Base-by-base conservation (phyloP, 345 rosid genomes). In the Sisymbrium irio region DNA sequence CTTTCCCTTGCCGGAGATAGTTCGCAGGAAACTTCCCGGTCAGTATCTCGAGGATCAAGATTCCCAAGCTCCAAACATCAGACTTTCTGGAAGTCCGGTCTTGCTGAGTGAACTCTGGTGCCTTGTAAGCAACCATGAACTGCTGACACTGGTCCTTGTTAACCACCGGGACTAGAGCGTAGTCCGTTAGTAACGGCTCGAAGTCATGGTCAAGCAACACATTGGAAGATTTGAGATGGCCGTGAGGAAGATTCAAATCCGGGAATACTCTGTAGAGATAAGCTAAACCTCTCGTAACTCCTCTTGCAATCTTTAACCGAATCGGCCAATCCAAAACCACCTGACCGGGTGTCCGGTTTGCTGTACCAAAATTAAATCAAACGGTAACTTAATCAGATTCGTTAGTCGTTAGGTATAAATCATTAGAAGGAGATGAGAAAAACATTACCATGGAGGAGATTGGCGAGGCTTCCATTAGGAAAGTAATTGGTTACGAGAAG, bases 1-100 rank as follows among this genome's bases (percentile, higher is more conserved):
- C 85, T 22, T 85, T 86, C 10, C 89, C 93, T 68, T 87, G 89
- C 67, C 69, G 68, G 15, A 85, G 82, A 73, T 90, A 88, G 72
- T 88, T 93, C 9, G 82, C 93, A 0, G 98, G 97, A 68, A 87
- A 87, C 80, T 84, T 87, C n/a, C 98, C 98, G 0, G 96, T 90
- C 11, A 93, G 62, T 45, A 86, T 39, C 78, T 93, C 98, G 0
- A 90, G 87, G 3, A 90, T 93, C 1, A 93, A 83, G n/a, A 90
- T 89, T n/a, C 97, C 98, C 0, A 90, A 88, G 60, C 91, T 89
- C 98, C 98, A 93, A 5, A 93, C 94, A 19, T 89, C 96, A 0
- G 97, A 85, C 82, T 80, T 89, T 17, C 82, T 80, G 0, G 90
- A 82, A 1, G 82, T 78, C 14, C 85, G 57, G 35, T 82, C 85